phyloP scores from a whole-genome alignment of 805 yeast genomes.

The Yarrowia sp. region DNA sequence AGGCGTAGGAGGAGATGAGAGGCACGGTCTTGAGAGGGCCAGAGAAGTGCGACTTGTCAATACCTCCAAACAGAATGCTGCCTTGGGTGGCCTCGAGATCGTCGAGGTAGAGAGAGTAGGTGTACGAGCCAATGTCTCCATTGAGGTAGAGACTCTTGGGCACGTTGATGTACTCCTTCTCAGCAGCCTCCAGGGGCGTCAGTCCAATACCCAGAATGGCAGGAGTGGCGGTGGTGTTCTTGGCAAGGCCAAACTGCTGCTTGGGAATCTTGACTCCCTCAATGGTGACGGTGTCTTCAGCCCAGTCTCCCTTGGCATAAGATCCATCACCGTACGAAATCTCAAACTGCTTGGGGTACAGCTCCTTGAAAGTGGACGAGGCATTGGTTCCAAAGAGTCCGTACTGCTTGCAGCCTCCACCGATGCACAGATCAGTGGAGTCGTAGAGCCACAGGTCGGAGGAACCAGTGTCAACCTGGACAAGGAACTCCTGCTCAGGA shows the following conservation, averaged over 20 bases:
- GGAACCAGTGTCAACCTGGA: slow-evolving; percentile 73
- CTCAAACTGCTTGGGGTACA: slow-evolving; percentile 48
- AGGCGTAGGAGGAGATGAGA: slow-evolving; percentile 46
- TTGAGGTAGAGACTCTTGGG: slow-evolving; percentile 50
- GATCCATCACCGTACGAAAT: slow-evolving; percentile 51
- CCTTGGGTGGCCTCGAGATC: slow-evolving; percentile 45
- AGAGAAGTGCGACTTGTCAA: slow-evolving; percentile 41
- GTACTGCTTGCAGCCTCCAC: slow-evolving; percentile 5
- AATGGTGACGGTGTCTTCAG: slow-evolving; percentile 64
- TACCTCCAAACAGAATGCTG: slow-evolving; percentile 44
- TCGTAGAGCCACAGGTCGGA: slow-evolving; percentile 66
- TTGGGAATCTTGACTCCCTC: slow-evolving; percentile 55
- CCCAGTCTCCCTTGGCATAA: slow-evolving; percentile 59
- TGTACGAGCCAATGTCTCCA: slow-evolving; percentile 52
- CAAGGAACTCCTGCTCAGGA: slow-evolving; percentile 58
- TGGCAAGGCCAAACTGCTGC: slow-evolving; percentile 42
- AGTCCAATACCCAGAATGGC: slow-evolving; percentile 44
- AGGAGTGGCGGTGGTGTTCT: slow-evolving; percentile 22
- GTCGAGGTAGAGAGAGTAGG: slow-evolving; percentile 56
- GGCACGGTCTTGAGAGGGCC: slow-evolving; percentile 48
- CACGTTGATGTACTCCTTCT: slow-evolving; percentile 44
- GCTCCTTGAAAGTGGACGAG: slow-evolving; percentile 43
- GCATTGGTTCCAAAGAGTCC: slow-evolving; percentile 23
- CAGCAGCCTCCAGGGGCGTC: slow-evolving; percentile 41
- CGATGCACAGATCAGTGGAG: not conserved